Conservation (phyloP, 768 basidiomycete species). For the Tylopilus vinaceipallidus region DNA sequence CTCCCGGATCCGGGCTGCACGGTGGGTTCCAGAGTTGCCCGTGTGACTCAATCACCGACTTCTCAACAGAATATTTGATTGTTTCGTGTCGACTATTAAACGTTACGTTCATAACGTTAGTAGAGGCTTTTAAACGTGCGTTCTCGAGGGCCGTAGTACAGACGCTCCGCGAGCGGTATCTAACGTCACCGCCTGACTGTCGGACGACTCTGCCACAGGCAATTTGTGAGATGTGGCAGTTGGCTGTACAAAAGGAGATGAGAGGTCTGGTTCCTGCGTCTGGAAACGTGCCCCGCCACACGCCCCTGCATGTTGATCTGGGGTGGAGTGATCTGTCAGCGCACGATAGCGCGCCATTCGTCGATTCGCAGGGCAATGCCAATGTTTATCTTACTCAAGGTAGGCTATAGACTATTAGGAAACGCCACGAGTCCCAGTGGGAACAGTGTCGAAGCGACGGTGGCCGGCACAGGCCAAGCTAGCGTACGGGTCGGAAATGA, state of each 20-base stretch:
- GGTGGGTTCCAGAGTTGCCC: slow-evolving; percentile 6
- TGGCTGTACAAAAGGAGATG: background rate
- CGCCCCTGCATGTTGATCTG: background rate
- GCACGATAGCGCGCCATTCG: no score
- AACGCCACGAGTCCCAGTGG: no score
- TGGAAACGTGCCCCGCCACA: background rate
- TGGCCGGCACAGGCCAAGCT: no score
- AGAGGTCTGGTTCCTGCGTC: background rate
- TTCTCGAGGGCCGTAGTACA: background rate
- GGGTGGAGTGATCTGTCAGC: no score
- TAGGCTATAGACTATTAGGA: background rate
- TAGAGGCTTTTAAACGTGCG: slow-evolving; percentile 14
- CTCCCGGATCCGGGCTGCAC: slow-evolving; percentile 3
- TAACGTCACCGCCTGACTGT: no score
- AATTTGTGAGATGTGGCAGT: background rate
- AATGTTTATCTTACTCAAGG: no score
- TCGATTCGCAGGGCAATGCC: no score
- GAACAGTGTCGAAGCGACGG: no score
- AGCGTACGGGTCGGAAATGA: slow-evolving; percentile 1
- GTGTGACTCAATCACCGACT: slow-evolving; percentile 17
- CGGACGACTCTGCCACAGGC: background rate
- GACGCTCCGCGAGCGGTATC: no score
- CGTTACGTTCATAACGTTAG: slow-evolving; percentile 16
- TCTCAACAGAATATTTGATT: background rate
- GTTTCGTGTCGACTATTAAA: background rate